Conservation (phyloP, 495 filamentous ascomycete species). For the Xylona heveae region DNA sequence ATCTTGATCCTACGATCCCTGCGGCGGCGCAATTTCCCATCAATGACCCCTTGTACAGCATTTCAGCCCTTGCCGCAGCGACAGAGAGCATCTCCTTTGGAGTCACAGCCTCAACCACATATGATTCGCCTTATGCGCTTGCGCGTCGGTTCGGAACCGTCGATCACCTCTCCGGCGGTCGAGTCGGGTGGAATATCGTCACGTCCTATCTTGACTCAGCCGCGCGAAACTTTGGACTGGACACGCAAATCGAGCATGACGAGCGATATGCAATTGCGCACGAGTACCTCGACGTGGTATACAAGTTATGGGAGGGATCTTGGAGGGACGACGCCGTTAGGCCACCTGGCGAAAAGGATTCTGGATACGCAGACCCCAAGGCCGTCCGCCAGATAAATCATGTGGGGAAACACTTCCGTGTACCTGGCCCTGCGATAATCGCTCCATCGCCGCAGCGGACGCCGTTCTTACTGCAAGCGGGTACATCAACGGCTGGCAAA, state of each 20-base stretch:
- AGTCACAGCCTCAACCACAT: conserved; percentile 45
- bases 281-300: conserved; percentile 46
- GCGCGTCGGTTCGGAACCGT: conserved; percentile 40
- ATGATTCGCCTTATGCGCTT: conserved; percentile 49
- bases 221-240: conserved; percentile 34
- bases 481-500: conserved; percentile 39
- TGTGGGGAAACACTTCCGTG: conserved; percentile 38
- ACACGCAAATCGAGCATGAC: conserved; percentile 37
- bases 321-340: conserved; percentile 49
- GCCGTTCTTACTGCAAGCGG: conserved; percentile 42
- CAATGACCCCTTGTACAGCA: conserved; percentile 16
- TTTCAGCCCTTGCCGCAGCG: background rate
- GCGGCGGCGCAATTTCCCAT: conserved; percentile 16
- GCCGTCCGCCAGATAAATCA: conserved; percentile 44
- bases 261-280: conserved; percentile 44
- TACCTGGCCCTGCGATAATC: conserved; percentile 42
- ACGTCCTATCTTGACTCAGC: conserved; percentile 48
- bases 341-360: conserved; percentile 28
- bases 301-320: conserved; percentile 48
- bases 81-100: background rate
- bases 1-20: conserved; percentile 12
- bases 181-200: conserved; percentile 48
- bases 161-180: conserved; percentile 45
- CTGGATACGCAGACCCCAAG: conserved; percentile 35
- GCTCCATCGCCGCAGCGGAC: conserved; percentile 45